Evolutionary conservation across 2,329 filamentous ascomycete species (phyloP).

Genomic region (Aureobasidium melanogenum): DNA sequence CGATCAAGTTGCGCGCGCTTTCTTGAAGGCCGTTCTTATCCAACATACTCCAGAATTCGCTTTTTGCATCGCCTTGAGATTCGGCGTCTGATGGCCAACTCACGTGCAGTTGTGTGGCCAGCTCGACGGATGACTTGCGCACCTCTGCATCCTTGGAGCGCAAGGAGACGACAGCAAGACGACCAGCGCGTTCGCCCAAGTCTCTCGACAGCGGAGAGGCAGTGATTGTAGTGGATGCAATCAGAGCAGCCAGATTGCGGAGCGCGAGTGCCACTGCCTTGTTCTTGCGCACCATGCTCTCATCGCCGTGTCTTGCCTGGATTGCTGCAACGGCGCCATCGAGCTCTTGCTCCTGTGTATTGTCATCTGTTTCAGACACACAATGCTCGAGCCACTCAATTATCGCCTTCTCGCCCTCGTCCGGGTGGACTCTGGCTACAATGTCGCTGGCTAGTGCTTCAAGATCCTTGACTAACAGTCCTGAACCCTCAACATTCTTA

Average conservation of each 20-base stretch:
- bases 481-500: conserved; percentile 56
- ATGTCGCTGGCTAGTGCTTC: conserved; percentile 67
- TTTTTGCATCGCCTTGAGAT: conserved; percentile 29
- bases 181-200: conserved; percentile 14
- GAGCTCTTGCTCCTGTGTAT: conserved; percentile 23
- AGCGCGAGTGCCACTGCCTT: conserved; percentile 45
- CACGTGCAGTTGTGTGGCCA: conserved; percentile 65
- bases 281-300: not conserved
- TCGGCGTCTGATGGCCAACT: conserved; percentile 33
- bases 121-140: conserved; percentile 63
- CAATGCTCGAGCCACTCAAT: conserved; percentile 34
- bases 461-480: conserved; percentile 65
- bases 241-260: conserved; percentile 52
- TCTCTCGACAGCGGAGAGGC: conserved; percentile 14
- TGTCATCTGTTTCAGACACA: conserved; percentile 56
- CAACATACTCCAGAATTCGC: conserved; percentile 59
- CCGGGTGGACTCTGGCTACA: conserved; percentile 54
- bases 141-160: conserved; percentile 24
- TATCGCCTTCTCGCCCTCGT: conserved; percentile 38
- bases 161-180: conserved; percentile 20
- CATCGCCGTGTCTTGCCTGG: not conserved
- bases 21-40: conserved; percentile 49
- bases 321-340: conserved; percentile 30
- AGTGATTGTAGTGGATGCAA: conserved; percentile 34
- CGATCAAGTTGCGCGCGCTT: conserved; percentile 66